Base-by-base conservation (phyloP, 805 yeast species). In the Hyphopichia homilentoma region DNA sequence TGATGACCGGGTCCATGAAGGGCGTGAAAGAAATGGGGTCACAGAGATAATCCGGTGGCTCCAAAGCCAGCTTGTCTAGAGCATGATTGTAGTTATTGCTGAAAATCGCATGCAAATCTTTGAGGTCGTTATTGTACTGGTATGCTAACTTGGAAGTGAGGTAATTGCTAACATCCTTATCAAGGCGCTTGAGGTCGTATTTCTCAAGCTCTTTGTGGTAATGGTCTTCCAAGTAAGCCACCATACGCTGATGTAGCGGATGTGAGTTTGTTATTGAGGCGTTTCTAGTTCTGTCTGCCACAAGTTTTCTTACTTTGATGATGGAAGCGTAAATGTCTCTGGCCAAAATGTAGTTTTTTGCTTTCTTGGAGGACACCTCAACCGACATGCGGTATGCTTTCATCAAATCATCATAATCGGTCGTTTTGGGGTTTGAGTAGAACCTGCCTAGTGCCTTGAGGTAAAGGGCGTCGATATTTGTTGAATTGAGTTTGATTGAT, bases 11-110 rank as follows among this genome's bases (percentile, higher is more conserved):
- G 22, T 68, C 72, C 26, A 40, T 41, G 38, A 65, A 63, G 20
- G 66, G 29, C 25, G 54, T 51, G 45, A 65, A 64, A 7, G 69
- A 60, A n/a, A 66, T 66, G 5, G 72, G 72, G 36, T 65, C 70
- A 6, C 60, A 34, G 16, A 65, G 40, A 29, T 53, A 48, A 16
- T 61, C 69, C 1, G 72, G 72, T 9, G 60, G 61, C 11, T 59
- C 64, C 4, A 40, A 38, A 5, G 26, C 25, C 9, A 30, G 30
- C 13, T 37, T 36, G 25, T 33, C 35, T 8, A 39, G 19, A 7
- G 38, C 46, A 15, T 39, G 44, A 29, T 44, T 47, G 35, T 43
- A 40, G 33, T 37, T 47, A 29, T 44, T 40, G 22, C 33, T 33
- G 21, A 48, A 29, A 29, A 50, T 34, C n/a, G 38, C 43, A 6